Percentiles rank a stretch among this genome's conserved stretches.
Evolutionary conservation across 495 filamentous ascomycete species (phyloP).

Genomic region (Hypoxylon trugodes): DNA sequence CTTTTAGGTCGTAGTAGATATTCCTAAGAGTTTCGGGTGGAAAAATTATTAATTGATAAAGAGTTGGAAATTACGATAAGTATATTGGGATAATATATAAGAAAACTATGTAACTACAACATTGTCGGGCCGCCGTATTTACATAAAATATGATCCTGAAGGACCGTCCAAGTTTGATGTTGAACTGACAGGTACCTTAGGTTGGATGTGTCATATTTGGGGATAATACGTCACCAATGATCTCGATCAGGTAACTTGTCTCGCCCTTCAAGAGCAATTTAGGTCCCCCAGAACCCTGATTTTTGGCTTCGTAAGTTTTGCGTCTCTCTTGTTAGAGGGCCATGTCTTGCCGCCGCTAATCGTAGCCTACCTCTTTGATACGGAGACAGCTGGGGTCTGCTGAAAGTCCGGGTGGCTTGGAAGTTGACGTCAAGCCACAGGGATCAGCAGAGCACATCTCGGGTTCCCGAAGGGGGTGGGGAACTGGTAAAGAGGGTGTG

Average conservation of each 20-base stretch:
- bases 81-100: not conserved
- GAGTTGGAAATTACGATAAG: not conserved
- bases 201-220: constrained; percentile 15
- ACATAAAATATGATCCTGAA: constrained; percentile 10
- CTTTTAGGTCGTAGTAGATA: not conserved
- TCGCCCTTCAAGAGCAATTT: constrained; percentile 1
- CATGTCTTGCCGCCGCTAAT: not conserved
- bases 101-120: not conserved
- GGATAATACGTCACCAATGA: constrained; percentile 25
- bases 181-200: not conserved
- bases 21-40: not conserved
- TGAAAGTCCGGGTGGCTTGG: constrained; percentile 23
- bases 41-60: not conserved
- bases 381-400: constrained; percentile 8
- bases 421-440: constrained; percentile 36
- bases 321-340: not conserved
- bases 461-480: constrained; percentile 14
- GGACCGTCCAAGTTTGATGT: not conserved
- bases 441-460: constrained; percentile 13
- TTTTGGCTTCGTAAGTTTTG: constrained; percentile 12
- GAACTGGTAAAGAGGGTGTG: constrained; percentile 4
- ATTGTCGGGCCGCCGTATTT: constrained; percentile 2
- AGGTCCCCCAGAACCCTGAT: constrained; percentile 24
- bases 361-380: constrained; percentile 7
- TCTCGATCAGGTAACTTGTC: constrained; percentile 22